Conservation (phyloP, 805 yeast genomes). For the Isabelozyma gotoi region DNA sequence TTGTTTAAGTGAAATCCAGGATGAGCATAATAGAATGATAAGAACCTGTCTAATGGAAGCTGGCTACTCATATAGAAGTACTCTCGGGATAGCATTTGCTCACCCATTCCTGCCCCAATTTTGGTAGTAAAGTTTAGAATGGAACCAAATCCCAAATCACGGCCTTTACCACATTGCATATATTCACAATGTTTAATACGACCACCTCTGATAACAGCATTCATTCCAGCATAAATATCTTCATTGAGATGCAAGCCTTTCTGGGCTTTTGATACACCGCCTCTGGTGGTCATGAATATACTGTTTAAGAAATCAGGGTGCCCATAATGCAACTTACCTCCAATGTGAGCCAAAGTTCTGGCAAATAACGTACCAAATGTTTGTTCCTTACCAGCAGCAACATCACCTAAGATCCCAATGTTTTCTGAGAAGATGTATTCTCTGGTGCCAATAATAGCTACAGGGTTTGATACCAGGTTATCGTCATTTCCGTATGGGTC, state of each 20-base stretch:
- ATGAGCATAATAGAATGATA: conserved; percentile 83
- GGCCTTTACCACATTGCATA: conserved; percentile 87
- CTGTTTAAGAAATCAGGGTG: conserved; percentile 84
- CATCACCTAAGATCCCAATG: conserved; percentile 83
- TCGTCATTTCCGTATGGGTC: conserved; percentile 20
- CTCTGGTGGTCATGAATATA: conserved; percentile 78
- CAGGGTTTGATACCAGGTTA: conserved; percentile 42
- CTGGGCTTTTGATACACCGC: conserved; percentile 87
- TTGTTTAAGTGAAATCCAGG: conserved; percentile 86
- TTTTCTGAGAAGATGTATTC: conserved; percentile 86
- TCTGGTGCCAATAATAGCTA: conserved; percentile 85
- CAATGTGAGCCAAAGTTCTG: conserved; percentile 79
- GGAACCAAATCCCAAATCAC: conserved; percentile 86
- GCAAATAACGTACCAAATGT: conserved; percentile 85
- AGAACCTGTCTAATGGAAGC: conserved; percentile 75
- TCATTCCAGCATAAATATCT: conserved; percentile 90
- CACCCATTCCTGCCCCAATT: conserved; percentile 94
- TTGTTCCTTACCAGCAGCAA: conserved; percentile 90
- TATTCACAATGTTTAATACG: conserved; percentile 85
- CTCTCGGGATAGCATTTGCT: conserved; percentile 82
- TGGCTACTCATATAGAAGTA: conserved; percentile 80
- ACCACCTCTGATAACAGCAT: conserved; percentile 79
- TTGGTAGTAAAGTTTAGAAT: conserved; percentile 83
- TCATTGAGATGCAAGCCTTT: conserved; percentile 83
- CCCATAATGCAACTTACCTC: conserved; percentile 86